These are phyloP conservation scores for Pisolithus microcarpus DNA, from an alignment of 768 basidiomycete species.

Conservation along the genomic window DNA sequence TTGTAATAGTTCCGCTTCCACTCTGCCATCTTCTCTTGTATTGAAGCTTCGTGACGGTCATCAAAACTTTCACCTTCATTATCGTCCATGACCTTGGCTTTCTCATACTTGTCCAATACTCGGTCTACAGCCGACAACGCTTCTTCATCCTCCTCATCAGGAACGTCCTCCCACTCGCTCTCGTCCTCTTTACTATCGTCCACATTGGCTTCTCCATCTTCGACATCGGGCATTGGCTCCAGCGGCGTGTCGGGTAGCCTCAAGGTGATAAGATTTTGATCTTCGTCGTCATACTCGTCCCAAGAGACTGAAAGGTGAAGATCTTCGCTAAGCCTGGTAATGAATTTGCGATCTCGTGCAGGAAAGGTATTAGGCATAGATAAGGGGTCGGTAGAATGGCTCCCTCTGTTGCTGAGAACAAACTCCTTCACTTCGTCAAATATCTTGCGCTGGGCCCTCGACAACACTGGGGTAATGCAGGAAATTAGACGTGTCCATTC, in stretches of 20 bases:
- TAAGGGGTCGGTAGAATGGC: conserved; percentile 34
- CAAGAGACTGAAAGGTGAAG: conserved; percentile 76
- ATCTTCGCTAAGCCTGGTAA: conserved; percentile 66
- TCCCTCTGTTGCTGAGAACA: conserved; percentile 42
- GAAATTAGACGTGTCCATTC: not conserved
- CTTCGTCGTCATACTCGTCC: conserved; percentile 89
- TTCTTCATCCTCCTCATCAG: conserved; percentile 62
- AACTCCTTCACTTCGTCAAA: conserved; percentile 76
- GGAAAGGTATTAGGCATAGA: conserved; percentile 74
- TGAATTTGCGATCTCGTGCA: conserved; percentile 74
- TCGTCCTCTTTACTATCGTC: conserved; percentile 45
- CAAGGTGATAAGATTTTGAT: conserved; percentile 69
- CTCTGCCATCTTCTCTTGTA: conserved; percentile 80
- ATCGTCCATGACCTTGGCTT: conserved; percentile 68
- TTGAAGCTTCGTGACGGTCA: conserved; percentile 60
- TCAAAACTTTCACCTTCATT: conserved; percentile 74
- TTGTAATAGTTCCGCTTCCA: conserved; percentile 91
- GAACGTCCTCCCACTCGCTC: conserved; percentile 42
- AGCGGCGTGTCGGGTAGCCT: conserved; percentile 44
- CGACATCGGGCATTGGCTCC: conserved; percentile 26
- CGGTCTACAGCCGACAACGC: conserved; percentile 66
- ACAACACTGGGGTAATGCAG: conserved; percentile 45
- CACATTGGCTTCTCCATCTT: conserved; percentile 29
- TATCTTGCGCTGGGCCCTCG: conserved; percentile 64
- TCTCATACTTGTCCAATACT: conserved; percentile 82